Percentiles rank a stretch among this genome's conserved stretches.
These are phyloP conservation scores for Picocystis sp. DNA, from an alignment of 163 green algal species.

Conservation along the genomic window DNA sequence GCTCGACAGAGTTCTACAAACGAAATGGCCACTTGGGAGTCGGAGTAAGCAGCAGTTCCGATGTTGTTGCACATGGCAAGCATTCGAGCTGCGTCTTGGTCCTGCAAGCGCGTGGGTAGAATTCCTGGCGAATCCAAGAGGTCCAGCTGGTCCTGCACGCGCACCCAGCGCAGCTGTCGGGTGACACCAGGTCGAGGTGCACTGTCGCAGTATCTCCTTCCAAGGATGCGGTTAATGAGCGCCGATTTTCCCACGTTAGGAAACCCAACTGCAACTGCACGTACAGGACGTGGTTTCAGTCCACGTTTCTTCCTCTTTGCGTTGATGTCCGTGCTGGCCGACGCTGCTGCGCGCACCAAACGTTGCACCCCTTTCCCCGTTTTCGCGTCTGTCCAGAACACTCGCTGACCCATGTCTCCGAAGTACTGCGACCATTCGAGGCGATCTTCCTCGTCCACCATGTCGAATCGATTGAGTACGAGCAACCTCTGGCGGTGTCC, in stretches of 20 bases:
- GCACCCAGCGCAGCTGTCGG: slow-evolving; percentile 55
- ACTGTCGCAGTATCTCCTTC: slow-evolving; percentile 34
- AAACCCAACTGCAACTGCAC: slow-evolving; percentile 80
- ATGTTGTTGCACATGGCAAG: slow-evolving; percentile 98
- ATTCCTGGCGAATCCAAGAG: slow-evolving; percentile 79
- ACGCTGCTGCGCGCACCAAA: not conserved
- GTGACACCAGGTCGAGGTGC: slow-evolving; percentile 80
- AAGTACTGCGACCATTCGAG: slow-evolving; percentile 49
- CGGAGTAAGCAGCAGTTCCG: slow-evolving; percentile 73
- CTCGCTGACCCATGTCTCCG: slow-evolving; percentile 6
- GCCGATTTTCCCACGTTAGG: slow-evolving; percentile 95
- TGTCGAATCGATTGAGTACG: slow-evolving; percentile 79
- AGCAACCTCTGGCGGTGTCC: slow-evolving; percentile 53
- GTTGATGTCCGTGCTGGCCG: slow-evolving; percentile 47
- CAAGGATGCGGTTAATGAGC: slow-evolving; percentile 43
- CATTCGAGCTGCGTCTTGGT: slow-evolving; percentile 64
- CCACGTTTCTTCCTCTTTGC: slow-evolving; percentile 36
- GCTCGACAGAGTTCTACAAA: slow-evolving; percentile 30
- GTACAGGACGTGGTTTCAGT: slow-evolving; percentile 51
- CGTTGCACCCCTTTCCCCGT: slow-evolving; percentile 27
- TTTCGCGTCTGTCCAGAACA: slow-evolving; percentile 62
- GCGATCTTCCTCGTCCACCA: slow-evolving; percentile 48
- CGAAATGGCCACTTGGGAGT: slow-evolving; percentile 41
- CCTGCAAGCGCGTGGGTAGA: slow-evolving; percentile 30
- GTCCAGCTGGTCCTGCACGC: slow-evolving; percentile 47